Evolutionary conservation across 441 rosid species (phyloP).

Genomic region (Codiaeum variegatum): DNA sequence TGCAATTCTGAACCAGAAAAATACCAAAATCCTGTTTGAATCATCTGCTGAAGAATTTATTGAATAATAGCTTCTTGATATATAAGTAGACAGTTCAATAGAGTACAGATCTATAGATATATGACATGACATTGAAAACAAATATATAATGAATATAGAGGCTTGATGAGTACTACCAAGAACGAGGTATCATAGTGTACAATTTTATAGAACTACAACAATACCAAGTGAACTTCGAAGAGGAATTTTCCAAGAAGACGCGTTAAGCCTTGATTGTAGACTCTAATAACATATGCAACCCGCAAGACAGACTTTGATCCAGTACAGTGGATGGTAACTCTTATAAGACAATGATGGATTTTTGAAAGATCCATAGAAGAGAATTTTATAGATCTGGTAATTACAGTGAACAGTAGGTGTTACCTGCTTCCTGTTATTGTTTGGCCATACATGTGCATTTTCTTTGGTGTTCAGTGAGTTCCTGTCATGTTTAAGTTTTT

Average conservation of each 20-base stretch:
- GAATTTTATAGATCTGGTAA: slow-evolving; percentile 15
- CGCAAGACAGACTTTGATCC: slow-evolving; percentile 22
- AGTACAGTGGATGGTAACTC: slow-evolving; percentile 12
- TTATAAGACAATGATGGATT: slow-evolving; percentile 9
- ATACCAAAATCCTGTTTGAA: not conserved
- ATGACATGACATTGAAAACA: slow-evolving; percentile 6
- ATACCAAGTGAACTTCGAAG: slow-evolving; percentile 19
- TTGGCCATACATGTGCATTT: slow-evolving; percentile 56
- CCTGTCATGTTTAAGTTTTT: slow-evolving; percentile 41
- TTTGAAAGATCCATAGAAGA: slow-evolving; percentile 5
- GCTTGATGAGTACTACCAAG: slow-evolving; percentile 8
- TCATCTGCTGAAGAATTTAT: not conserved
- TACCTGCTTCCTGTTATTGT: slow-evolving; percentile 34
- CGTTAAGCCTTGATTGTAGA: slow-evolving; percentile 18
- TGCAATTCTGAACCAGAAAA: not conserved
- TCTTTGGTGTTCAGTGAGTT: slow-evolving; percentile 62
- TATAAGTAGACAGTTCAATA: not conserved
- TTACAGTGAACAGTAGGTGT: slow-evolving; percentile 12
- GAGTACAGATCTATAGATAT: slow-evolving; percentile 15
- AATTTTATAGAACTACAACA: slow-evolving; percentile 25
- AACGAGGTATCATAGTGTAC: slow-evolving; percentile 19
- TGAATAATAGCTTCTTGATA: slow-evolving; percentile 2
- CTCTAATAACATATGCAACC: slow-evolving; percentile 9
- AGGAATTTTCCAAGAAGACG: slow-evolving; percentile 10
- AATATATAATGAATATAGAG: slow-evolving; percentile 15